A percentile compares a stretch with the other conserved stretches of the same genome.
Conservation (phyloP, 768 basidiomycete species). For the Rhodotorula diobovata region DNA sequence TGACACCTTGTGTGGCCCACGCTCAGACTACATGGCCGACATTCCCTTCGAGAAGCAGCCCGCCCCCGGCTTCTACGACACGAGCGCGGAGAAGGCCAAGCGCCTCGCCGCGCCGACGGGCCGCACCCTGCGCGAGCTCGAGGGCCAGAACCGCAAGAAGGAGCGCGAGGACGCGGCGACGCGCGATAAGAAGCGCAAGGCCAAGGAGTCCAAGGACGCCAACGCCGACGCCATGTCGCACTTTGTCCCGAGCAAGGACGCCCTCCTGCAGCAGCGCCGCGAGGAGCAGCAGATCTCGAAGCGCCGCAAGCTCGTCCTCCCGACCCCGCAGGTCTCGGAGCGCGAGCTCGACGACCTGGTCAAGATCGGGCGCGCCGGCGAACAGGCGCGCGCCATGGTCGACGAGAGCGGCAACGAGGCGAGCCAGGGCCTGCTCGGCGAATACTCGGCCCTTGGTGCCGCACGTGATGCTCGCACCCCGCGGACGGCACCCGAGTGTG, state of each 20-base stretch:
- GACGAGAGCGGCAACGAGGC: conserved; percentile 67
- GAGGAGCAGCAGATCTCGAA: conserved; percentile 94
- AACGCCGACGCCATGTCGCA: conserved; percentile 65
- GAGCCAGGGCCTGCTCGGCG: conserved; percentile 77
- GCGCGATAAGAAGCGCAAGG: conserved; percentile 78
- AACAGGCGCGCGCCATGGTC: conserved; percentile 79
- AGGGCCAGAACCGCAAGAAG: conserved; percentile 77
- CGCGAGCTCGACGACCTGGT: conserved; percentile 93
- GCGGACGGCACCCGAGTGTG: conserved; percentile 86
- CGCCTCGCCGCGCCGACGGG: conserved; percentile 63
- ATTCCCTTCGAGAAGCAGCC: conserved; percentile 98
- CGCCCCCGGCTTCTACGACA: conserved; percentile 94
- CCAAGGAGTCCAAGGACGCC: conserved; percentile 55
- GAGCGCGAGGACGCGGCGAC: conserved; percentile 91
- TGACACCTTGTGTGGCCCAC: neutral
- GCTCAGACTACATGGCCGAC: conserved; percentile 82
- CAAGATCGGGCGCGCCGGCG: conserved; percentile 90
- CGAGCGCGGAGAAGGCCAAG: conserved; percentile 84
- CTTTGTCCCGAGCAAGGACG: conserved; percentile 93
- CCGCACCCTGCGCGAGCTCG: conserved; percentile 41
- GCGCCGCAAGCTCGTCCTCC: conserved; percentile 74
- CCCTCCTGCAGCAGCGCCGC: conserved; percentile 65
- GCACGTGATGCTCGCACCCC: conserved; percentile 92
- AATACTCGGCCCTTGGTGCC: conserved; percentile 82
- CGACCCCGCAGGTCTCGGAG: conserved; percentile 88